phyloP scores from a whole-genome alignment of 768 basidiomycete species.

The Amanita pseudoporphyria region DNA sequence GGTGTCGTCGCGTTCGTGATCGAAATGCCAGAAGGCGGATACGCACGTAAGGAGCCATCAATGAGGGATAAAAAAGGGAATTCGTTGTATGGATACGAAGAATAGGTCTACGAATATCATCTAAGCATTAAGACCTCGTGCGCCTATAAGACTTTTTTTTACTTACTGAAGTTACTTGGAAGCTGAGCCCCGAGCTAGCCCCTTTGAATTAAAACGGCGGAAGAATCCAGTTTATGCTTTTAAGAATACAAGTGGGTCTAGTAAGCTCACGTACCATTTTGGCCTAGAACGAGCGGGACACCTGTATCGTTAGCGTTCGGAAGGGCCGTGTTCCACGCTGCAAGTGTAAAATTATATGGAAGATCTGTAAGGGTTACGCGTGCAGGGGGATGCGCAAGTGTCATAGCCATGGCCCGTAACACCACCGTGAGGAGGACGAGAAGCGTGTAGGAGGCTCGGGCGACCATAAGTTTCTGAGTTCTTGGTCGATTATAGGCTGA shows the following conservation, averaged over 20 bases:
- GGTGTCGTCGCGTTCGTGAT: constrained; percentile 29
- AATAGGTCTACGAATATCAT: constrained; percentile 28
- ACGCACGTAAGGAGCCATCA: constrained; percentile 28
- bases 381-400: not conserved
- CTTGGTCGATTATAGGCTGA: no score
- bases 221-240: not conserved
- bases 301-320: constrained; percentile 36
- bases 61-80: constrained; percentile 31
- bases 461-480: no score
- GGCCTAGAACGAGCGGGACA: constrained; percentile 34
- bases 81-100: constrained; percentile 41
- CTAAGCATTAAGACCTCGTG: not conserved
- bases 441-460: no score
- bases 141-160: not conserved
- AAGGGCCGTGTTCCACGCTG: constrained; percentile 31
- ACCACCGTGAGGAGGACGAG: not conserved
- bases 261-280: constrained; percentile 20
- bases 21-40: constrained; percentile 23
- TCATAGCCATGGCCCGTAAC: not conserved
- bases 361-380: constrained; percentile 8
- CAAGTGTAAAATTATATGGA: constrained; percentile 34
- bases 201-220: constrained; percentile 14
- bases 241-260: not conserved
- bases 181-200: constrained; percentile 25
- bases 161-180: constrained; percentile 36